Conservation (phyloP, 805 yeast species). For the Pichia membranifaciens region DNA sequence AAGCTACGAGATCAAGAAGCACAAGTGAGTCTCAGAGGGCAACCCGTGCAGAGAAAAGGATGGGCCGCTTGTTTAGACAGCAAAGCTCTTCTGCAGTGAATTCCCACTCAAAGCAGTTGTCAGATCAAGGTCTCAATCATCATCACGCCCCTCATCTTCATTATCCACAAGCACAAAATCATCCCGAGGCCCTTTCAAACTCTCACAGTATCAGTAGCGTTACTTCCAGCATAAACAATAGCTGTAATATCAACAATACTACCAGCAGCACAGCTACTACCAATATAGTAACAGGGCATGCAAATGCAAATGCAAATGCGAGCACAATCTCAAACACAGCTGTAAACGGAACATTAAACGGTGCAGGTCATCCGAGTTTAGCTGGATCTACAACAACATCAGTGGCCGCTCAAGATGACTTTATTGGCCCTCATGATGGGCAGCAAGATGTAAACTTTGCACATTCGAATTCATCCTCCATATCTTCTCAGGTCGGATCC, state of each 20-base stretch:
- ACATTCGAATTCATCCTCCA: conserved; percentile 15
- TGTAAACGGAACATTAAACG: background rate
- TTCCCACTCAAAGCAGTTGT: conserved; percentile 6
- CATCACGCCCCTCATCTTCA: background rate
- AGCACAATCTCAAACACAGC: no score
- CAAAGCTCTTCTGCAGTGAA: conserved; percentile 11
- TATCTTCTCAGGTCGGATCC: conserved; percentile 13
- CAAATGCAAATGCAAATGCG: no score
- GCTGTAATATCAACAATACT: background rate
- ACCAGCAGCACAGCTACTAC: background rate
- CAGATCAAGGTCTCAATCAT: background rate
- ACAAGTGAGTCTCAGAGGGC: conserved; percentile 25
- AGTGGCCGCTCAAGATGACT: background rate
- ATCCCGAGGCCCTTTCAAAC: background rate
- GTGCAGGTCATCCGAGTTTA: no score
- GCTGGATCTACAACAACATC: no score
- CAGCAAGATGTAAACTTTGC: conserved; percentile 7
- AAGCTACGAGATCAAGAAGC: conserved; percentile 22
- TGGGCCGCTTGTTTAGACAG: conserved; percentile 31
- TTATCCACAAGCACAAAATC: background rate
- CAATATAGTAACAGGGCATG: no score
- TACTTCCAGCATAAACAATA: no score
- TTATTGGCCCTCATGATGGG: background rate
- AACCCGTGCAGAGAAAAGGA: conserved; percentile 31
- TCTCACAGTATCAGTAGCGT: background rate